Evolutionary conservation across 2,329 filamentous ascomycete species (phyloP), one percentile per base, ranked within the genome.

Genomic region (Helminthosporium solani): DNA sequence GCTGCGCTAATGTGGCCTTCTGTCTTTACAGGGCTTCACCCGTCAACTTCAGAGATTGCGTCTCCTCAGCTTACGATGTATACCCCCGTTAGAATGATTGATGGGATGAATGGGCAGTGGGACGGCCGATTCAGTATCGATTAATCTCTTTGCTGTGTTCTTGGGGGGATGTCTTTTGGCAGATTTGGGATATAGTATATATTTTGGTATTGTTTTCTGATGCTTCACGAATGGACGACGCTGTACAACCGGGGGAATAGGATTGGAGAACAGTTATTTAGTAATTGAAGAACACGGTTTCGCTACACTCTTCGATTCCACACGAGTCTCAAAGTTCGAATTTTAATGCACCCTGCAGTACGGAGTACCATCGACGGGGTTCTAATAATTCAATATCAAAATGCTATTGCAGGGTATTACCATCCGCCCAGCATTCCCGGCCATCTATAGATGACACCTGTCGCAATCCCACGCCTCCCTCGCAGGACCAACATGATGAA

Each of bases 81-180:
- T 68, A 68, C 64, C 65, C 65, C 61, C 47, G 54, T 60, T 48
- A 58, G 52, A 60, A 50, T 42, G 48, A 46, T 49, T 41, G 58
- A 55, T 38, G 49, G 46, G 37, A 41, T 31, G 18, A 19, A 37
- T 20, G 34, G 20, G 34, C 34, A 37, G 16, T 21, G 9, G 18
- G 34, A 20, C 14, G 6, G 23, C 9, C 18, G 9, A 21, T 7
- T 19, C 34, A 37, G 20, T 37, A 9, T 37, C 20, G 34, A 37
- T 15, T 15, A 35, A 16, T 35, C 19, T 18, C 15, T 8, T 35
- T 35, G 11, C 33, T 14, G 15, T 15, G 15, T 16, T 14, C 12
- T 5, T 9, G 9, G 15, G 25, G 25, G 28, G 12, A 14, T 14
- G 28, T 3, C 23, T 9, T 25, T 25, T 25, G 5, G 23, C 23